A percentile compares a stretch with the other conserved stretches of the same genome.
These are phyloP conservation scores for Penicillium sp. DNA, from an alignment of 2,329 filamentous ascomycete species.

Conservation along the genomic window DNA sequence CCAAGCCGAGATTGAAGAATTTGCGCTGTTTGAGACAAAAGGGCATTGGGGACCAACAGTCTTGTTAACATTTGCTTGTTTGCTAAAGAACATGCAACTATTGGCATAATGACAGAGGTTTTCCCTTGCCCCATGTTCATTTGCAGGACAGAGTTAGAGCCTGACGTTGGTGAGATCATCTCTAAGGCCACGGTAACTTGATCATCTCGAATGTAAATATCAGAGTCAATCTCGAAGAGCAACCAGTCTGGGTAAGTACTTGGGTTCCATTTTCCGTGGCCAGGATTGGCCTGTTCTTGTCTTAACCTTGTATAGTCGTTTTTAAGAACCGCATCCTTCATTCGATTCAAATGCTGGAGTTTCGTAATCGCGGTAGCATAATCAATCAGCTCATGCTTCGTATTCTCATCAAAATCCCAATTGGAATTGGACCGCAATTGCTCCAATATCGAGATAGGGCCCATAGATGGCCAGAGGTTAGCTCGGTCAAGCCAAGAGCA, in stretches of 20 bases:
- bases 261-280: constrained; percentile 57
- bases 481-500: constrained; percentile 37
- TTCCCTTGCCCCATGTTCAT: constrained; percentile 69
- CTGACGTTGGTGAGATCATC: constrained; percentile 53
- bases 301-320: constrained; percentile 26
- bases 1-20: constrained; percentile 54
- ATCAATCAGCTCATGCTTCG: constrained; percentile 35
- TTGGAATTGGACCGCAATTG: constrained; percentile 35
- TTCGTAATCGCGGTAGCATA: constrained; percentile 40
- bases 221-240: constrained; percentile 62
- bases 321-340: constrained; percentile 36
- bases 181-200: constrained; percentile 61
- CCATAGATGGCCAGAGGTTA: constrained; percentile 42
- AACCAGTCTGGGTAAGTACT: constrained; percentile 59
- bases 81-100: constrained; percentile 55
- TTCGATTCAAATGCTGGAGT: constrained; percentile 43
- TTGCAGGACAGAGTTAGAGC: constrained; percentile 58
- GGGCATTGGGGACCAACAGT: constrained; percentile 59
- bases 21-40: constrained; percentile 59
- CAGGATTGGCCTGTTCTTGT: constrained; percentile 46
- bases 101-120: constrained; percentile 65
- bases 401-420: constrained; percentile 26
- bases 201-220: constrained; percentile 58
- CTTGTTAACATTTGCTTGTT: constrained; percentile 50
- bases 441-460: constrained; percentile 39